Evolutionary conservation across 2,329 filamentous ascomycete species (phyloP), one percentile per base, ranked within the genome.

Genomic region (Botrytis fragariae): DNA sequence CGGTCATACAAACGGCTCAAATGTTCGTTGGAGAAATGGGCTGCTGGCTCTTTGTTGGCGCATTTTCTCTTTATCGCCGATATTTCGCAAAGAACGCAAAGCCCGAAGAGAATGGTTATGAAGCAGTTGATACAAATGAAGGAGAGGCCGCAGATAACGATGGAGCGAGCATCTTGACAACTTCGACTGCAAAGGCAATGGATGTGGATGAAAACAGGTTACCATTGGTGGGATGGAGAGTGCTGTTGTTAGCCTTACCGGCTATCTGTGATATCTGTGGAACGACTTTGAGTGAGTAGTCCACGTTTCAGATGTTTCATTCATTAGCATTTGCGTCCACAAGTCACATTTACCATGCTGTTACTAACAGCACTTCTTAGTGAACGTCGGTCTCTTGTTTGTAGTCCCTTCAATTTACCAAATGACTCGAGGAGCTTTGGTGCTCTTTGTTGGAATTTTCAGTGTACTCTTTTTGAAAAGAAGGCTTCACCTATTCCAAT

Each of bases 1-100:
- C 96, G 29, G 95, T 99, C 70, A 90, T 98, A 72, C 96, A 99
- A 82, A 98, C 96, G 76, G 90, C 94, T 1, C 96, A 98, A 83
- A 99, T 99, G 96, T 99, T 99, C 82, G 88, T 98, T 75, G 96
- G 96, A 72, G 96, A 99, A 83, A 92, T 93, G 87, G 95, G 94
- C 76, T 97, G 94, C 85, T 99, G 95, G 95, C 87, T 98, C 22
- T 93, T 99, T 71, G 88, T 98, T 61, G 90, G 92, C 35, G 79
- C 88, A 68, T 90, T 92, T 80, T 86, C 88, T 35, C 83, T 95
- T 3, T 93, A 92, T 82, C 86, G 86, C 67, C 88, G 87, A 75
- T 88, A 88, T 78, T 78, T 83, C 63, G 83, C 84, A 62, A 85
- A 83, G 77, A 83, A 77, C 77, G 82, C 71, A 77, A 85, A 79